Evolutionary conservation across 108 stramenopile genomes (phyloP).

Genomic region (Conticribra guillardii): DNA sequence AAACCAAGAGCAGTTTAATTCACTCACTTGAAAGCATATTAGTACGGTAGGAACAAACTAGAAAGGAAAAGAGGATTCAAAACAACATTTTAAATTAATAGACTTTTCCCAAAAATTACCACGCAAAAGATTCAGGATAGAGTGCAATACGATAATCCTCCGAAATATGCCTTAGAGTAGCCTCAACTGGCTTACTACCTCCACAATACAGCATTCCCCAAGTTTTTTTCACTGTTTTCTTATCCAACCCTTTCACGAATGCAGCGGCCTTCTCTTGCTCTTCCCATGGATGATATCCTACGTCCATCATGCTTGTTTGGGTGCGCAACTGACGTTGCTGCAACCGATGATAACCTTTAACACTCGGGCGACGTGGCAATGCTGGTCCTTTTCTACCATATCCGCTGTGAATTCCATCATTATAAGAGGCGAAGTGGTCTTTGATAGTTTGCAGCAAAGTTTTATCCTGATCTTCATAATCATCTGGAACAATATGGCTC

Average conservation of each 20-base stretch:
- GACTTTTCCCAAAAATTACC: too few relatives aligned
- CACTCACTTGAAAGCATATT: too few relatives aligned
- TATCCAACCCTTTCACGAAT: slow-evolving; percentile 28
- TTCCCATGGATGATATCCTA: slow-evolving; percentile 32
- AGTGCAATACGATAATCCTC: slow-evolving; percentile 19
- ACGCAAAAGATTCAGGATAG: slow-evolving; percentile 35
- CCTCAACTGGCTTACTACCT: slow-evolving; percentile 27
- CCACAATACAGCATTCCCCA: slow-evolving; percentile 48
- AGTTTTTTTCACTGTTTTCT: slow-evolving; percentile 26
- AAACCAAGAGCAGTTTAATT: too few relatives aligned
- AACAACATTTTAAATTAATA: too few relatives aligned
- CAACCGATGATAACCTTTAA: slow-evolving; percentile 5
- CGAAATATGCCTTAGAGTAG: slow-evolving; percentile 18
- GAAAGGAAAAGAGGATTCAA: too few relatives aligned
- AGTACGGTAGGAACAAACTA: too few relatives aligned
- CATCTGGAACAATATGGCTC: slow-evolving; percentile 19
- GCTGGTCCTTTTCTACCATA: background rate
- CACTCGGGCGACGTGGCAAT: background rate
- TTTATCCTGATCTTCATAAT: slow-evolving; percentile 4
- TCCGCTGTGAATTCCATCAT: background rate
- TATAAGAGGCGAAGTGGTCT: slow-evolving; percentile 10
- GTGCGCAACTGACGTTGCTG: background rate
- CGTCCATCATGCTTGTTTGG: background rate
- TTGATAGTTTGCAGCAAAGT: slow-evolving; percentile 16
- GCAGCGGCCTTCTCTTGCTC: slow-evolving; percentile 8